Percentiles rank a stretch among this genome's conserved stretches.
phyloP scores from a whole-genome alignment of 495 filamentous ascomycete genomes.

The Pyronema omphalodes region DNA sequence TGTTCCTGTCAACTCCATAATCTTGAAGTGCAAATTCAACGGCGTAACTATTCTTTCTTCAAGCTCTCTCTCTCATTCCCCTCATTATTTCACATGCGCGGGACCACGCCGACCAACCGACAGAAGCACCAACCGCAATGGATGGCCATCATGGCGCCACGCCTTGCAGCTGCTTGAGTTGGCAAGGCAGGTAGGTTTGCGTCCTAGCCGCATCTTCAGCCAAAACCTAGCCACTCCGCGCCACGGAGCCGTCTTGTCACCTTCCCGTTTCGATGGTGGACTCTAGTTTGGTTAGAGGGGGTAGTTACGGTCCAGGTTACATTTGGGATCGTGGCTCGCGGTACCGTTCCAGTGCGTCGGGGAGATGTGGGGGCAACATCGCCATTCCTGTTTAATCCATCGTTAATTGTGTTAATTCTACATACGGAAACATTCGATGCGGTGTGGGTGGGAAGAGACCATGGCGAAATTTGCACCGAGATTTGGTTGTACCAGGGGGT shows the following conservation, averaged over 20 bases:
- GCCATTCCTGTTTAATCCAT: neutral
- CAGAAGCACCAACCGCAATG: neutral
- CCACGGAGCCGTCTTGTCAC: neutral
- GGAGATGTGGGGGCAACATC: neutral
- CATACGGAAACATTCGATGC: neutral
- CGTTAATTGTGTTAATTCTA: neutral
- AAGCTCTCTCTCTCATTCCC: too few species aligned
- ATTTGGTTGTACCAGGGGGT: neutral
- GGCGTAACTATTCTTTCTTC: too few species aligned
- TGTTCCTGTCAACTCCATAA: too few species aligned
- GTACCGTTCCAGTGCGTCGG: neutral
- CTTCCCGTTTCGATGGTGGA: neutral
- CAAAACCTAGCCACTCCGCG: neutral
- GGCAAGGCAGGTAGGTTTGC: neutral
- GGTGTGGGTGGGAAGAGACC: too few species aligned
- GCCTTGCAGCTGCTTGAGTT: neutral
- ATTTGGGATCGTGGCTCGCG: too few species aligned
- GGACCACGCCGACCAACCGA: too few species aligned
- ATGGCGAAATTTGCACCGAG: neutral
- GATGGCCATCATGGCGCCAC: neutral
- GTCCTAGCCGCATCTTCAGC: neutral
- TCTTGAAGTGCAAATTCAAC: too few species aligned
- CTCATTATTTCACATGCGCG: too few species aligned
- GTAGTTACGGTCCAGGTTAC: too few species aligned
- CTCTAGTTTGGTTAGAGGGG: neutral